These are phyloP conservation scores for Ascoidea rubescens DNA, from an alignment of 805 yeast species.

Conservation along the genomic window DNA sequence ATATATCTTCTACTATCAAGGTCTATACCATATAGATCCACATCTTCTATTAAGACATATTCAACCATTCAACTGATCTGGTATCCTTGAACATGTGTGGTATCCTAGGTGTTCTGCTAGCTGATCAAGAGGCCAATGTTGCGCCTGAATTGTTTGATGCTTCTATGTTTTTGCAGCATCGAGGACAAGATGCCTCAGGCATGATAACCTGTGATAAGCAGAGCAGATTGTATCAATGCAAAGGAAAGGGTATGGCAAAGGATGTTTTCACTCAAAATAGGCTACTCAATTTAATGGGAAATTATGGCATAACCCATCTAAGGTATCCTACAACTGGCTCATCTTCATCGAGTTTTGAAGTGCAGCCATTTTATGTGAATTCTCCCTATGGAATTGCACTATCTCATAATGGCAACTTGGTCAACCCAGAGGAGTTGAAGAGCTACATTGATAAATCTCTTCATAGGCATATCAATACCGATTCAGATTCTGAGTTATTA, in stretches of 20 bases:
- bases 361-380: constrained; percentile 97
- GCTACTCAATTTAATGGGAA: constrained; percentile 70
- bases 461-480: constrained; percentile 96
- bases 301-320: constrained; percentile 90
- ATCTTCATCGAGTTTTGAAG: constrained; percentile 86
- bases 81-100: constrained; percentile 75
- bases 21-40: background rate
- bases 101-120: constrained; percentile 73
- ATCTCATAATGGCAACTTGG: constrained; percentile 91
- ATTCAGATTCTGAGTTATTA: constrained; percentile 85
- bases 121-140: constrained; percentile 58
- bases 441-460: constrained; percentile 81
- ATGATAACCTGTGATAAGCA: constrained; percentile 89
- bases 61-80: background rate
- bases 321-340: constrained; percentile 98
- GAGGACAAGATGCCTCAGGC: constrained; percentile 99
- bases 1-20: too few relatives aligned
- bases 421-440: constrained; percentile 67
- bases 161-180: constrained; percentile 81
- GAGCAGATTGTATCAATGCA: constrained; percentile 92
- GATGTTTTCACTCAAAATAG: constrained; percentile 87
- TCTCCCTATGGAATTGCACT: constrained; percentile 88
- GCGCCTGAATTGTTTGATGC: constrained; percentile 91
- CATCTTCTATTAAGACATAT: constrained; percentile 12
- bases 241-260: constrained; percentile 97